Base-by-base conservation (phyloP, 139 green algal genomes). In the Helicosporidium sp. region DNA sequence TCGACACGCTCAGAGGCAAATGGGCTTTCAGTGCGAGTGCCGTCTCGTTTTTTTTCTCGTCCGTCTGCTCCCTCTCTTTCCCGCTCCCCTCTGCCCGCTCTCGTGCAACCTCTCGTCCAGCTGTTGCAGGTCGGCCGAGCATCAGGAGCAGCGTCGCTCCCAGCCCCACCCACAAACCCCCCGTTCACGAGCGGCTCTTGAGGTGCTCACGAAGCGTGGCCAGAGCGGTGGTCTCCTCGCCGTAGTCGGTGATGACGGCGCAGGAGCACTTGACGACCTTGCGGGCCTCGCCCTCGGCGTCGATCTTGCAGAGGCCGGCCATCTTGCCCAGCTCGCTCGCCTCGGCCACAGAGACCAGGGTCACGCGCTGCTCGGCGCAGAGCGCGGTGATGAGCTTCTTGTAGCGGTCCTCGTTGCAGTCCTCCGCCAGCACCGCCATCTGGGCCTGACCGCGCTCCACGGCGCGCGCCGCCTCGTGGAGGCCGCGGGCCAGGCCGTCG, bases 371-470 rank as follows among this genome's bases (percentile, higher is more conserved):
- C 83, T 99, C 90, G 33, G 78, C 67, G 73, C 89, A 99, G 46
- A 99, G 80, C 1, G 82, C 90, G 78, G 96, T 78, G 22, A 97
- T 88, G 39, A 99, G 83, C 82, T 99, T 99, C 67, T 86, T 93
- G 79, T 96, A 97, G 72, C 96, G 87, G 48, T 85, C 76, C 72
- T 97, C 79, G 77, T 96, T 84, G 80, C 87, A 96, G 79, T 99
- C 84, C 62, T 97, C 75, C 24, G 89, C 87, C 31, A 99, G 72
- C 49, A 99, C 77, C 69, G 78, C 93, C 49, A 99, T 75, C 75
- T 93, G 84, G 13, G 73, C 84, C 58, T 82, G 59, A 49, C 77
- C 66, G 37, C 76, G 68, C 65, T 91, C 77, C 22, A 93, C 77
- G 23, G 79, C 59, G 24, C 60, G 76, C 42, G 54, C 64, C 23